These are phyloP conservation scores for Auricularia auricula-judae DNA, from an alignment of 768 basidiomycete genomes.

Conservation along the genomic window DNA sequence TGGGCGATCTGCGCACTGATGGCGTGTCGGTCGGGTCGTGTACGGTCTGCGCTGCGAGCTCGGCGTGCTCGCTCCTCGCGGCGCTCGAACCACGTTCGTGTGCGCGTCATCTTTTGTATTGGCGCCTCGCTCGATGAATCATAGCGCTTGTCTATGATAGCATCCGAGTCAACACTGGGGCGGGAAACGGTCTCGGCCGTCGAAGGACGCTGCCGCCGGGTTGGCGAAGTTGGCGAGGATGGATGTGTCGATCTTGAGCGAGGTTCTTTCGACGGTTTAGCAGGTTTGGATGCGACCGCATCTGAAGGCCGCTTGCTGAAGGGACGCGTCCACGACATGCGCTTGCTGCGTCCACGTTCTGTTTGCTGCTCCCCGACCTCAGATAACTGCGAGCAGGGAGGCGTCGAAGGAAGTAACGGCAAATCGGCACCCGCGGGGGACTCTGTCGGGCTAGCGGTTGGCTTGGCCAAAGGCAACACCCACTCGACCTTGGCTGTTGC, in stretches of 20 bases:
- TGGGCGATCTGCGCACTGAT: background rate
- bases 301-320: no score
- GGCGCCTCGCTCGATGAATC: background rate
- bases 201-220: no score
- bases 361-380: no score
- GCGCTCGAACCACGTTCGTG: background rate
- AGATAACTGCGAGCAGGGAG: no score
- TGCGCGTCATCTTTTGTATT: background rate
- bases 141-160: background rate
- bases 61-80: background rate
- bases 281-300: no score
- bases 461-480: no score
- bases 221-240: no score
- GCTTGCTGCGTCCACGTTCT: no score
- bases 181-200: background rate
- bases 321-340: no score
- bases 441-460: background rate
- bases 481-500: no score
- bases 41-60: background rate
- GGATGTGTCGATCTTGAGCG: no score
- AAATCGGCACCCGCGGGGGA: background rate
- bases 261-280: no score
- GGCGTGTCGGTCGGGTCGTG: background rate
- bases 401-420: background rate
- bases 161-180: background rate